phyloP scores from a whole-genome alignment of 495 filamentous ascomycete genomes.

The Xylaria nigripes region DNA sequence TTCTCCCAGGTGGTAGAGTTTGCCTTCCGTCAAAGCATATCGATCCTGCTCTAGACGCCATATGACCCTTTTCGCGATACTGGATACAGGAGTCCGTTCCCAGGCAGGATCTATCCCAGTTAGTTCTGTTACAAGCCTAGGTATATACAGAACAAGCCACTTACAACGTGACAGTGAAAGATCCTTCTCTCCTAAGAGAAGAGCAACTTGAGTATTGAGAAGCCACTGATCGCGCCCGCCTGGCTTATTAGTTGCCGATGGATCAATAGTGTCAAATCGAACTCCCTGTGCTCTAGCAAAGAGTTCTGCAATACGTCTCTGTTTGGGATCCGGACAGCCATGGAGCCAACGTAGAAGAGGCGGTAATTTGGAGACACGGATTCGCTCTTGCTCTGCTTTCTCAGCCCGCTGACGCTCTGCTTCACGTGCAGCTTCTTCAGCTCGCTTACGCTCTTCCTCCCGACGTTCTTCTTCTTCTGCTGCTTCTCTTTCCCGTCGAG shows the following conservation, averaged over 20 bases:
- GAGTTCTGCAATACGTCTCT: constrained; percentile 37
- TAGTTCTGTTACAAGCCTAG: constrained; percentile 4
- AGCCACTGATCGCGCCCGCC: constrained; percentile 61
- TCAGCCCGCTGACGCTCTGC: constrained; percentile 40
- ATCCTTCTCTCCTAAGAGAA: constrained; percentile 69
- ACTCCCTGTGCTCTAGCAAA: constrained; percentile 44
- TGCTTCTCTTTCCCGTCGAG: constrained; percentile 37
- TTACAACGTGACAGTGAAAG: constrained; percentile 63
- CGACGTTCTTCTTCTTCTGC: constrained; percentile 36
- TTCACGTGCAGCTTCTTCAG: constrained; percentile 50
- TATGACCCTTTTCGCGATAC: constrained; percentile 38
- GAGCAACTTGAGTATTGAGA: constrained; percentile 66
- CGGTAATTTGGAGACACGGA: constrained; percentile 44
- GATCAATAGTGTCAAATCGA: constrained; percentile 46
- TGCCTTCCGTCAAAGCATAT: constrained; percentile 39
- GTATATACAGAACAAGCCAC: constrained; percentile 16
- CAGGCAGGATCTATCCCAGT: constrained; percentile 54
- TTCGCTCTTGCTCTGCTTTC: constrained; percentile 37
- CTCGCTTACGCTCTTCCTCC: constrained; percentile 19
- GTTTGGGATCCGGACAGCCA: constrained; percentile 39
- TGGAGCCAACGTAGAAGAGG: constrained; percentile 48
- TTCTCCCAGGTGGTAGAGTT: constrained; percentile 37
- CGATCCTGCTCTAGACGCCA: constrained; percentile 43
- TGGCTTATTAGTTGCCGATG: constrained; percentile 36
- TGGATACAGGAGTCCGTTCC: constrained; percentile 47